Conservation (phyloP, 257 asterid genomes). For the Penstemon eatonii region DNA sequence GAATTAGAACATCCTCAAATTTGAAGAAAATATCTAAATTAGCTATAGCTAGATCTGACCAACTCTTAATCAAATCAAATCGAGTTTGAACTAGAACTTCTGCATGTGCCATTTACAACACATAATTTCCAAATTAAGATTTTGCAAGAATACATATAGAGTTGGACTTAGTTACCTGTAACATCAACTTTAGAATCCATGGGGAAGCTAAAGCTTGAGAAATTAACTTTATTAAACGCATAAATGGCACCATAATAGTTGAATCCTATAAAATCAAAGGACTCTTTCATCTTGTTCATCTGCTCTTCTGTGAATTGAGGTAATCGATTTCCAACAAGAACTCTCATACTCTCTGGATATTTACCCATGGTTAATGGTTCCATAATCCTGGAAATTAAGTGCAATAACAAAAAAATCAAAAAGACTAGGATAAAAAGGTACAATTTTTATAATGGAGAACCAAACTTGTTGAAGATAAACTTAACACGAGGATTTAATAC, state of each 20-base stretch:
- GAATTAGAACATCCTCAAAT: no score
- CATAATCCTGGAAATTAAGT: conserved; percentile 33
- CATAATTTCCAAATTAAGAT: no score
- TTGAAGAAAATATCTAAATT: no score
- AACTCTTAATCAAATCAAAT: no score
- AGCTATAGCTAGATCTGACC: no score
- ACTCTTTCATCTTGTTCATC: conserved; percentile 34
- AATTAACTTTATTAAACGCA: conserved; percentile 37
- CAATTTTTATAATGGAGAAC: no score
- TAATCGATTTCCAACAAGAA: conserved; percentile 30
- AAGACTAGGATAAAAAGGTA: no score
- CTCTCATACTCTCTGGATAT: conserved; percentile 41
- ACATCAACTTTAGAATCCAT: conserved; percentile 35
- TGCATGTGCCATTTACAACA: no score
- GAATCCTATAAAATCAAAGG: conserved; percentile 47
- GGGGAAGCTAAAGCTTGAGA: conserved; percentile 32
- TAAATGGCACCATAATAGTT: conserved; percentile 46
- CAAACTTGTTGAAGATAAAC: no score
- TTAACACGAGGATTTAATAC: no score
- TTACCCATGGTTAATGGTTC: conserved; percentile 37
- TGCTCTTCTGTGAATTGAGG: conserved; percentile 34
- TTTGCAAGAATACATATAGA: no score
- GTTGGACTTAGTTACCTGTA: conserved; percentile 26
- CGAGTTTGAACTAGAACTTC: no score
- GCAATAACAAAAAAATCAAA: neutral